phyloP scores from a whole-genome alignment of 2,329 filamentous ascomycete species.

The Claviceps maximensis region DNA sequence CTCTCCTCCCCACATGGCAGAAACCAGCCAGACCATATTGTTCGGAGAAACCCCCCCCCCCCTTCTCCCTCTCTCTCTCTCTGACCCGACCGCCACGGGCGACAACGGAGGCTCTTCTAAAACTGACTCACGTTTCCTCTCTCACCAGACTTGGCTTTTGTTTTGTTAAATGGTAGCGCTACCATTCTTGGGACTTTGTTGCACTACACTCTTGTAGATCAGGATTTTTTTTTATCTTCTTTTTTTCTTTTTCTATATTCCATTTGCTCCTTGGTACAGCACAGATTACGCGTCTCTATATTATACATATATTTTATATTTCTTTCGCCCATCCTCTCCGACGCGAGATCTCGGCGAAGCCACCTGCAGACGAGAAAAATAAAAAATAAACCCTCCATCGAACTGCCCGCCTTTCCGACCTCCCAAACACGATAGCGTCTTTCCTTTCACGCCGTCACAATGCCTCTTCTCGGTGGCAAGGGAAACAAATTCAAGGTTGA shows the following conservation, averaged over 20 bases:
- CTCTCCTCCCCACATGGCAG: too few relatives aligned
- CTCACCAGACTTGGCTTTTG: background rate
- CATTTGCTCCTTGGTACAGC: background rate
- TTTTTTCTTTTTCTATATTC: background rate
- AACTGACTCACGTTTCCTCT: background rate
- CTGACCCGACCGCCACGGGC: background rate
- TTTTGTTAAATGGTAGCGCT: background rate
- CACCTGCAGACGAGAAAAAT: background rate
- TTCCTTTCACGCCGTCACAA: slow-evolving; percentile 7
- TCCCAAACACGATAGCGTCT: too few relatives aligned
- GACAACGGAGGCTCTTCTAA: background rate
- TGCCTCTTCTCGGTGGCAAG: slow-evolving; percentile 29
- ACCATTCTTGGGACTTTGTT: too few relatives aligned
- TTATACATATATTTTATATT: too few relatives aligned
- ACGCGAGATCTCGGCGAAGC: background rate
- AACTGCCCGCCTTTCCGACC: background rate
- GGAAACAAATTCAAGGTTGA: slow-evolving; percentile 38
- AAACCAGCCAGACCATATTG: too few relatives aligned
- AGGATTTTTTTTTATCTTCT: background rate
- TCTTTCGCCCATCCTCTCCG: too few relatives aligned
- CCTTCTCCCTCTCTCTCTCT: background rate
- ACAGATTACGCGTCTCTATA: too few relatives aligned
- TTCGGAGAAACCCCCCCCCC: too few relatives aligned
- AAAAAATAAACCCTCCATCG: background rate
- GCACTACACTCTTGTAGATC: too few relatives aligned